These are phyloP conservation scores for Calonectria pauciramosa DNA, from an alignment of 2,329 filamentous ascomycete species.

Conservation along the genomic window DNA sequence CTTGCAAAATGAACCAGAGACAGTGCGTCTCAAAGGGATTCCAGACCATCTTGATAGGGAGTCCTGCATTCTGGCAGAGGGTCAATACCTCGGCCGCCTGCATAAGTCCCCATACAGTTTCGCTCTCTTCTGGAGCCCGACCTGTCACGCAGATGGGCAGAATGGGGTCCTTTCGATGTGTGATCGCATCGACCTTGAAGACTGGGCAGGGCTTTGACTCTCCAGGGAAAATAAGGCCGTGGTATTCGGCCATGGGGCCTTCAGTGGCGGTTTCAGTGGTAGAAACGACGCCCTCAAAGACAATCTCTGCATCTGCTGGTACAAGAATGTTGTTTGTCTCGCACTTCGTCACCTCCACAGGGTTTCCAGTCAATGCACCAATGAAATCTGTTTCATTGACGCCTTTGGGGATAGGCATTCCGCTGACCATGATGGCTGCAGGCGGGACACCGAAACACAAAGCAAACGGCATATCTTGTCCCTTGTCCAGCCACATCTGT, in stretches of 20 bases:
- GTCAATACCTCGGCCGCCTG: not conserved
- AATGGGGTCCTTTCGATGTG: slow-evolving; percentile 26
- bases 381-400: slow-evolving; percentile 63
- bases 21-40: not conserved
- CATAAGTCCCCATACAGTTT: slow-evolving; percentile 10
- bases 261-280: slow-evolving; percentile 57
- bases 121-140: slow-evolving; percentile 27
- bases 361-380: slow-evolving; percentile 58
- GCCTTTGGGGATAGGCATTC: slow-evolving; percentile 62
- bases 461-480: slow-evolving; percentile 62
- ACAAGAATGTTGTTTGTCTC: slow-evolving; percentile 63
- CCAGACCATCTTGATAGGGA: not conserved
- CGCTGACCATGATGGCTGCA: slow-evolving; percentile 60
- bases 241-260: slow-evolving; percentile 61
- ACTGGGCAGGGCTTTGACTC: not conserved
- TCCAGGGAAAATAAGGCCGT: slow-evolving; percentile 15
- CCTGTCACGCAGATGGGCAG: slow-evolving; percentile 21
- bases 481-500: slow-evolving; percentile 60
- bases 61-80: not conserved
- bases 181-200: slow-evolving; percentile 26
- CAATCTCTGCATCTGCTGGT: slow-evolving; percentile 63
- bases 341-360: slow-evolving; percentile 64
- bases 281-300: slow-evolving; percentile 63
- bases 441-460: slow-evolving; percentile 64
- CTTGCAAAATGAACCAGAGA: not conserved